These are phyloP conservation scores for Ogataea haglerorum DNA, from an alignment of 805 yeast genomes.

Conservation along the genomic window DNA sequence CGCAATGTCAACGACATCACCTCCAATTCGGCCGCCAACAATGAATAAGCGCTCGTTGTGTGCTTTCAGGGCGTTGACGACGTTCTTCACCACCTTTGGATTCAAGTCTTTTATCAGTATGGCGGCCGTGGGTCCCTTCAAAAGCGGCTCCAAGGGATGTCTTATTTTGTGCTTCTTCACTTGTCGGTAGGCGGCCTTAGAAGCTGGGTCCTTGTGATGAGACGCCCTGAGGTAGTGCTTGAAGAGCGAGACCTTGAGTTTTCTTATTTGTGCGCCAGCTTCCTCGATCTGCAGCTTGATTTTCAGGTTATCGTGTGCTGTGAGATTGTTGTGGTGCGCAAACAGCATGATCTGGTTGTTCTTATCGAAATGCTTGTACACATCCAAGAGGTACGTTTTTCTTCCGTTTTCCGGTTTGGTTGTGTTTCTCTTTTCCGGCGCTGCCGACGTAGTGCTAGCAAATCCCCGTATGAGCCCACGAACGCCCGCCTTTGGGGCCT, in stretches of 20 bases:
- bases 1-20: slow-evolving; percentile 46
- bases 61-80: slow-evolving; percentile 57
- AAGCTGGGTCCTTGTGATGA: slow-evolving; percentile 70
- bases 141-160: slow-evolving; percentile 69
- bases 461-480: not conserved
- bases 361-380: slow-evolving; percentile 69
- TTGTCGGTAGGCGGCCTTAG: slow-evolving; percentile 41
- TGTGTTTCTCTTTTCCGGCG: slow-evolving; percentile 29
- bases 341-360: slow-evolving; percentile 67
- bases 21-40: slow-evolving; percentile 82
- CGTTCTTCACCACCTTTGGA: slow-evolving; percentile 62
- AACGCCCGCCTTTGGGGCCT: not conserved
- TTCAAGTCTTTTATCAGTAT: slow-evolving; percentile 65
- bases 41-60: slow-evolving; percentile 73
- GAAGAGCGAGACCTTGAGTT: slow-evolving; percentile 67
- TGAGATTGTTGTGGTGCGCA: slow-evolving; percentile 80
- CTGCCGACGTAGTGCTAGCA: not conserved
- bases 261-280: slow-evolving; percentile 67
- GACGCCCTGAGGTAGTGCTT: slow-evolving; percentile 73
- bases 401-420: slow-evolving; percentile 66
- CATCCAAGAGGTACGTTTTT: slow-evolving; percentile 82
- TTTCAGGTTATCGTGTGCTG: slow-evolving; percentile 61
- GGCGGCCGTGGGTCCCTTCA: slow-evolving; percentile 84
- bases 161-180: slow-evolving; percentile 38
- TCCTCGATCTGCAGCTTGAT: slow-evolving; percentile 59